Evolutionary conservation across 2,329 filamentous ascomycete genomes (phyloP).

Genomic region (Sarocladium strictum): DNA sequence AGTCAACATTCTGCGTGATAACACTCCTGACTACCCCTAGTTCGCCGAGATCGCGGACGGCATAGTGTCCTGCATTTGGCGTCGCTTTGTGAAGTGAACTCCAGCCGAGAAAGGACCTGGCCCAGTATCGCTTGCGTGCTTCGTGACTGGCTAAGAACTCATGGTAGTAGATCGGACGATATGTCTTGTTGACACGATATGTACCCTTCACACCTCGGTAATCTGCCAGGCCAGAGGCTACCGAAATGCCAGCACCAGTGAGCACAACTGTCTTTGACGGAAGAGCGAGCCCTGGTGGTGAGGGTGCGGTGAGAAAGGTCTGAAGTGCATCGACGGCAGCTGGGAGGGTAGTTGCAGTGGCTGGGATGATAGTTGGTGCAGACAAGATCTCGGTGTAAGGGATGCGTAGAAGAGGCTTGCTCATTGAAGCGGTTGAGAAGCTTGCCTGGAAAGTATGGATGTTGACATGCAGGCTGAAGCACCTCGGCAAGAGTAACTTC

Average conservation of each 20-base stretch:
- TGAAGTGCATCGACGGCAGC: constrained; percentile 74
- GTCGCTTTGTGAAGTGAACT: constrained; percentile 69
- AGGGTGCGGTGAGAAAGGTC: constrained; percentile 64
- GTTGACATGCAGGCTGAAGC: background rate
- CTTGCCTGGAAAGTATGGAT: background rate
- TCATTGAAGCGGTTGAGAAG: constrained; percentile 37
- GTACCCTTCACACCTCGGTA: constrained; percentile 88
- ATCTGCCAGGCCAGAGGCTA: constrained; percentile 87
- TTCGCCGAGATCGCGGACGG: constrained; percentile 64
- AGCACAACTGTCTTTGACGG: constrained; percentile 43
- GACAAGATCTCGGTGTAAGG: constrained; percentile 84
- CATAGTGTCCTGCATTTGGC: constrained; percentile 75
- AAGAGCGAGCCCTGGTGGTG: constrained; percentile 36
- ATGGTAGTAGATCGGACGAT: constrained; percentile 86
- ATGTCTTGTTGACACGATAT: constrained; percentile 85
- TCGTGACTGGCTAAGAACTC: constrained; percentile 82
- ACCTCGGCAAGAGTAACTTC: too few relatives aligned
- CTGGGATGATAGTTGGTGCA: constrained; percentile 67
- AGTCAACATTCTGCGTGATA: constrained; percentile 96
- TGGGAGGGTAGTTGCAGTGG: constrained; percentile 59
- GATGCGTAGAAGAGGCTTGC: constrained; percentile 74
- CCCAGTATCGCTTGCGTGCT: constrained; percentile 90
- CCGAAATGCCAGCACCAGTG: constrained; percentile 87
- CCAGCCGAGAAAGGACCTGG: constrained; percentile 90
- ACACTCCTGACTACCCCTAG: constrained; percentile 70